Evolutionary conservation across 352 stramenopile genomes (phyloP), one percentile per base, ranked within the genome.

Genomic region (Phytophthora capsici): DNA sequence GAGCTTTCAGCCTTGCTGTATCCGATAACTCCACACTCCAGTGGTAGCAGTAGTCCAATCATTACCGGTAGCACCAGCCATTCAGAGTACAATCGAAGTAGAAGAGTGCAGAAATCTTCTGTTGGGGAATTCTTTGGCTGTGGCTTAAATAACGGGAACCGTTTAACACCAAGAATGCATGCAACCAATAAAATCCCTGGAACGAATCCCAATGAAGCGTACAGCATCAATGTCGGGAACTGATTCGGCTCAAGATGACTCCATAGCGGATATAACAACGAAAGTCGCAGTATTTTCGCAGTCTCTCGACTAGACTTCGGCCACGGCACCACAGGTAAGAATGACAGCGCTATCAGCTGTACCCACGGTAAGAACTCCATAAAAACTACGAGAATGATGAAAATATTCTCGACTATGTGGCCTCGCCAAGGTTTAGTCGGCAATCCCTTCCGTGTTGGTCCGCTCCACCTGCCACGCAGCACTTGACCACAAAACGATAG

Each of bases 101-200:
- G 36, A 23, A 89, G 22, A 3, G 79, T 81, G 34, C 80, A 86
- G 1, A 77, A 22, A 36, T 88, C 78, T 65, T 92, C 84, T 17
- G 57, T 26, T 5, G 76, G 74, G n/a, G 68, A 64, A 3, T 28
- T 56, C 43, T 66, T 77, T 1, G 80, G 80, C 49, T 90, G 80
- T 0, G 81, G 78, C 49, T 90, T 90, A 57, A 90, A 90, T 22
- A 91, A 44, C 9, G 83, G 77, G 34, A 89, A 90, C 17, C 78
- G 49, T 50, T 86, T 85, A 14, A 51, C 30, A 1, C 83, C 81
- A 2, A 87, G 46, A 4, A 76, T 6, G 44, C 70, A 80, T 0
- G 69, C 58, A 8, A 77, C 0, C 1, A 80, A 4, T 6, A 87
- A 54, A 9, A 71, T 37, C 0, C 53, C 75, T 9, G 77, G 79